Evolutionary conservation across 352 stramenopile genomes (phyloP).

Genomic region (Blastocystis sp.): DNA sequence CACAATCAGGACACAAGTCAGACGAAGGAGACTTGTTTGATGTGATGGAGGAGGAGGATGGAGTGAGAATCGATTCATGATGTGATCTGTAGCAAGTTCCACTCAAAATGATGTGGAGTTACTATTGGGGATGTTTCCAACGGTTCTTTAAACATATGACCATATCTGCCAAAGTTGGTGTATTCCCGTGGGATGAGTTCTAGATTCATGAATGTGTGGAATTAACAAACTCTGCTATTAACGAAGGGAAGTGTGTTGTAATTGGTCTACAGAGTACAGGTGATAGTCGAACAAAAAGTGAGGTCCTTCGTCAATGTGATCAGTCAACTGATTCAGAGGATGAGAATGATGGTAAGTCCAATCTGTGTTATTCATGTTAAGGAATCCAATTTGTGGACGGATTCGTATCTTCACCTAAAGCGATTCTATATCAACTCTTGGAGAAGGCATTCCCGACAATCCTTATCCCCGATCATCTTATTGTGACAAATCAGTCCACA

Average conservation of each 20-base stretch:
- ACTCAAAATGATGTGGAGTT: conserved; percentile 23
- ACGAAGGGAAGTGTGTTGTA: conserved; percentile 68
- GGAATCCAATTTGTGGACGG: neutral
- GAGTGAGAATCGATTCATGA: neutral
- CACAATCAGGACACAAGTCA: neutral
- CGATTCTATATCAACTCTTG: neutral
- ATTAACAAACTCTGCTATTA: neutral
- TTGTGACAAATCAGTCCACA: no score
- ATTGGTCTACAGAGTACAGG: conserved; percentile 74
- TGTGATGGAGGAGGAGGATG: neutral
- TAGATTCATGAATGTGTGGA: conserved; percentile 41
- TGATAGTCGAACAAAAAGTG: conserved; percentile 67
- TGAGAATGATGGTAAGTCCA: neutral
- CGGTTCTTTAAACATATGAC: conserved; percentile 61
- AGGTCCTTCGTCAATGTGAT: neutral
- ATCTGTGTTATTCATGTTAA: neutral
- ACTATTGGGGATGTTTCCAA: conserved; percentile 30
- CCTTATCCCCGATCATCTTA: neutral
- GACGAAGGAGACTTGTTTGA: neutral
- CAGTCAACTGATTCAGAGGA: neutral
- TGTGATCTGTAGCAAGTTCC: conserved; percentile 18
- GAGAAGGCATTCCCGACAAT: conserved; percentile 29
- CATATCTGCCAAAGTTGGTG: conserved; percentile 30
- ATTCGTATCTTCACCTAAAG: conserved; percentile 30
- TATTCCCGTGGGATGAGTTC: neutral